Evolutionary conservation across 225 moss, liverwort and hornwort species (phyloP).

Genomic region (Lunularia cruciata): DNA sequence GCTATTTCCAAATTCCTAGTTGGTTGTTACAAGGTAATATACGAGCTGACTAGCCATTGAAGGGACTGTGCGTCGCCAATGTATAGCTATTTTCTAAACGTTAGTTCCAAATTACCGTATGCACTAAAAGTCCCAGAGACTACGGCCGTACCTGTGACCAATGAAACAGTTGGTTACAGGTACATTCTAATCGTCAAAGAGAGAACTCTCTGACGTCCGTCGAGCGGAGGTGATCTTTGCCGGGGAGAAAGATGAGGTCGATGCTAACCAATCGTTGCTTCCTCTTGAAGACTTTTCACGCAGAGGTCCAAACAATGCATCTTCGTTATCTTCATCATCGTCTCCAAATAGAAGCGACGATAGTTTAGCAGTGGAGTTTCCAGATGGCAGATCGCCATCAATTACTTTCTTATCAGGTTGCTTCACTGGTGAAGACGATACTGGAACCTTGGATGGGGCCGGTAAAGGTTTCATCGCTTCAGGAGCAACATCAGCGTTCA

Average conservation of each 20-base stretch:
- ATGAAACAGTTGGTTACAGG: conserved; percentile 4
- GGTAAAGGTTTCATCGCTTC: not conserved
- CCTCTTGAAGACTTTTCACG: conserved; percentile 27
- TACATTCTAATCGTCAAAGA: conserved; percentile 35
- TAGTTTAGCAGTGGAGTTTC: conserved; percentile 20
- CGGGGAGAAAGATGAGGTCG: not conserved
- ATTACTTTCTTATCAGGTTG: not conserved
- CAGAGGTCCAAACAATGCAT: conserved; percentile 57
- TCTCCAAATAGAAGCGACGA: conserved; percentile 57
- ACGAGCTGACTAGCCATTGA: too few relatives aligned
- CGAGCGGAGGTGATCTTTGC: conserved; percentile 16
- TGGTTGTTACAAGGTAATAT: too few relatives aligned
- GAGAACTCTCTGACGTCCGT: not conserved
- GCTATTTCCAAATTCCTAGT: too few relatives aligned
- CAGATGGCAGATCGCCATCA: conserved; percentile 1
- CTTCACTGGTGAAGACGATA: not conserved
- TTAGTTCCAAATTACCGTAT: too few relatives aligned
- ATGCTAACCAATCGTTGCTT: conserved; percentile 13
- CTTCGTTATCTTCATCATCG: conserved; percentile 49
- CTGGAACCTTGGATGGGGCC: not conserved
- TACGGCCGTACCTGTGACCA: too few relatives aligned
- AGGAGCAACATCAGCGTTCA: not conserved
- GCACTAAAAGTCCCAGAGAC: too few relatives aligned
- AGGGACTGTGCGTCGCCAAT: too few relatives aligned
- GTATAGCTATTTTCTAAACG: too few relatives aligned